A percentile compares a stretch with the other conserved stretches of the same genome.
phyloP scores from a whole-genome alignment of 139 green algal species.

The Chlorella sorokiniana region DNA sequence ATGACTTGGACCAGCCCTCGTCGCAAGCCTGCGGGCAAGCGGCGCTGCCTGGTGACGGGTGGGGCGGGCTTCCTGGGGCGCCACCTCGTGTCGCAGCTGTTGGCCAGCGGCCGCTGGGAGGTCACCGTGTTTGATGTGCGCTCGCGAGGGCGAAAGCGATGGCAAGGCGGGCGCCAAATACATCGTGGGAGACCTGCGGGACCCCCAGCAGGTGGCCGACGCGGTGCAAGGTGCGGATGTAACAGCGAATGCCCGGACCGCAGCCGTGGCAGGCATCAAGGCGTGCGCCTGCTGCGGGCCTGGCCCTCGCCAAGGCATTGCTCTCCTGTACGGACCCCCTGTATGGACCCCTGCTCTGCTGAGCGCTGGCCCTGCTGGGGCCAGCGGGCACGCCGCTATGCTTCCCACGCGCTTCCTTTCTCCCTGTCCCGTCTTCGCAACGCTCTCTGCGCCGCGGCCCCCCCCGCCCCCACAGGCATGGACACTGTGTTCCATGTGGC shows the following conservation, averaged over 20 bases:
- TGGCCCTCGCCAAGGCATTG: too few species aligned
- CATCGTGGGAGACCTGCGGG: conserved; percentile 68
- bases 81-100: conserved; percentile 77
- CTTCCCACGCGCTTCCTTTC: too few species aligned
- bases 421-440: too few species aligned
- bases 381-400: too few species aligned
- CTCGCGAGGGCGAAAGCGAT: conserved; percentile 37
- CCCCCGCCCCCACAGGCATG: conserved; percentile 34
- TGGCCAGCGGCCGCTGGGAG: conserved; percentile 61
- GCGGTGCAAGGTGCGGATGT: conserved; percentile 47
- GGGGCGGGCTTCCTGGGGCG: conserved; percentile 85
- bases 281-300: not conserved
- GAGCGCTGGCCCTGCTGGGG: too few species aligned
- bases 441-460: not conserved
- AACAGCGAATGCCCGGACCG: too few species aligned
- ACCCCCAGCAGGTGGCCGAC: conserved; percentile 47
- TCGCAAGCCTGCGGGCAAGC: conserved; percentile 17
- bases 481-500: conserved; percentile 89
- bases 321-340: too few species aligned
- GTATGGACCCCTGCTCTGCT: too few species aligned
- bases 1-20: not conserved
- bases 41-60: conserved; percentile 74
- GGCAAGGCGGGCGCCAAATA: conserved; percentile 32
- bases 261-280: not conserved
- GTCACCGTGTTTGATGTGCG: conserved; percentile 82